A percentile compares a stretch with the other conserved stretches of the same genome.
Evolutionary conservation across 441 rosid genomes (phyloP).

Genomic region (Eugenia klotzschiana): DNA sequence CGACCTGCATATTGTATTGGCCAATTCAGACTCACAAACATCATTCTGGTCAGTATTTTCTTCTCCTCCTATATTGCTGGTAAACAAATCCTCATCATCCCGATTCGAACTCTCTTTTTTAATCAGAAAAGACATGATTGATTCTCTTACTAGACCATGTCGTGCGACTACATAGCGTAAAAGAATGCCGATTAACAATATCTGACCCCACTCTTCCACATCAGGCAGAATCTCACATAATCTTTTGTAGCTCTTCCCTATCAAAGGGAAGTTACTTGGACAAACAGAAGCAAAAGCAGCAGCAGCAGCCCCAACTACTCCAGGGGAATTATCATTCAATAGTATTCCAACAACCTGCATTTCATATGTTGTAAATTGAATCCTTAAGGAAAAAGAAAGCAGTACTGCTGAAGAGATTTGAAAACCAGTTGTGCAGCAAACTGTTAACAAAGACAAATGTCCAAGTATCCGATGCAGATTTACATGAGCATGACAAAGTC

Average conservation of each 20-base stretch:
- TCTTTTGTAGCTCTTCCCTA: constrained; percentile 55
- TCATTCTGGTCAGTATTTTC: constrained; percentile 13
- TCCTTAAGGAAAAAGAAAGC: background rate
- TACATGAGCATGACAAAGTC: background rate
- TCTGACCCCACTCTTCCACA: constrained; percentile 98
- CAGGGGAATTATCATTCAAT: constrained; percentile 74
- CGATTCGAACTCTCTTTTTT: constrained; percentile 20
- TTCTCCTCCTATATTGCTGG: constrained; percentile 19
- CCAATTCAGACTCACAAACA: constrained; percentile 24
- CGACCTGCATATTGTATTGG: constrained; percentile 42
- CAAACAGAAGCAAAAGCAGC: constrained; percentile 80
- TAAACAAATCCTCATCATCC: constrained; percentile 30
- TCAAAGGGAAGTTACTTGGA: constrained; percentile 62
- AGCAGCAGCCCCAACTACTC: constrained; percentile 92
- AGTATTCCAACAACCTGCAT: constrained; percentile 73
- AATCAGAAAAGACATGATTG: constrained; percentile 62
- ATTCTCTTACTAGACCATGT: constrained; percentile 84
- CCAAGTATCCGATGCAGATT: background rate
- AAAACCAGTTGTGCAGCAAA: background rate
- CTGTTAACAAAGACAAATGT: background rate
- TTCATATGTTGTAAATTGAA: background rate
- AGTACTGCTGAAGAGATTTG: background rate
- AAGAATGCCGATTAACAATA: constrained; percentile 63
- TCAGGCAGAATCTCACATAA: constrained; percentile 90
- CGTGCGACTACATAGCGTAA: constrained; percentile 65